Percentiles rank a stretch among this genome's conserved stretches.
These are phyloP conservation scores for Cerrena zonata DNA, from an alignment of 1,284 basidiomycete genomes.

Conservation along the genomic window DNA sequence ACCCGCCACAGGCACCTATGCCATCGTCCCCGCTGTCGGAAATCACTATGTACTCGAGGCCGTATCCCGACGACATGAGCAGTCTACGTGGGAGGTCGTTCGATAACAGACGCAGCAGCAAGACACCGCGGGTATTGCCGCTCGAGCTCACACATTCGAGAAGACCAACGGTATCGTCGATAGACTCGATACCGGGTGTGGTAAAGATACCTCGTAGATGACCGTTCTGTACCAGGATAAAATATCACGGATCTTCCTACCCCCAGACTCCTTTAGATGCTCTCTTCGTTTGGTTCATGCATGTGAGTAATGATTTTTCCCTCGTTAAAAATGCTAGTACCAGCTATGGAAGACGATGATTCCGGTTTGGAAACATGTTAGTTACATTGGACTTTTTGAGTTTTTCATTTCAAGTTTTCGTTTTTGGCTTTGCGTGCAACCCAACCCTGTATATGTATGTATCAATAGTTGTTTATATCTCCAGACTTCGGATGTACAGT, in stretches of 20 bases:
- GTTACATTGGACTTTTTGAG: too few species aligned
- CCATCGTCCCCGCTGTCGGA: neutral
- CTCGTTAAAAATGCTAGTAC: too few species aligned
- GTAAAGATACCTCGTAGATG: neutral
- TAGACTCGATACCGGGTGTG: neutral
- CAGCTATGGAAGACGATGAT: too few species aligned
- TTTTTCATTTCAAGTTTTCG: too few species aligned
- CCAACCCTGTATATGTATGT: too few species aligned
- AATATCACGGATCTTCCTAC: neutral
- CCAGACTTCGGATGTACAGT: too few species aligned
- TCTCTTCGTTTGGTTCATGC: too few species aligned
- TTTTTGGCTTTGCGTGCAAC: too few species aligned
- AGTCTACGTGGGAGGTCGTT: neutral
- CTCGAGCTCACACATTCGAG: slow-evolving; percentile 1
- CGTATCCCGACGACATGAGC: neutral
- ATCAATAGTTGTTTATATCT: too few species aligned
- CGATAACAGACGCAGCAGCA: neutral
- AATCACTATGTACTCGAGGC: neutral
- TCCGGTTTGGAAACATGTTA: too few species aligned
- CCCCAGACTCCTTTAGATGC: too few species aligned
- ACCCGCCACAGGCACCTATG: neutral
- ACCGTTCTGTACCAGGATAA: neutral
- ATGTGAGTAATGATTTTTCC: too few species aligned
- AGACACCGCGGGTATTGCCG: neutral
- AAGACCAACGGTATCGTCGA: neutral